These are phyloP conservation scores for Colletotrichum sidae DNA, from an alignment of 2,329 filamentous ascomycete genomes.

Conservation along the genomic window DNA sequence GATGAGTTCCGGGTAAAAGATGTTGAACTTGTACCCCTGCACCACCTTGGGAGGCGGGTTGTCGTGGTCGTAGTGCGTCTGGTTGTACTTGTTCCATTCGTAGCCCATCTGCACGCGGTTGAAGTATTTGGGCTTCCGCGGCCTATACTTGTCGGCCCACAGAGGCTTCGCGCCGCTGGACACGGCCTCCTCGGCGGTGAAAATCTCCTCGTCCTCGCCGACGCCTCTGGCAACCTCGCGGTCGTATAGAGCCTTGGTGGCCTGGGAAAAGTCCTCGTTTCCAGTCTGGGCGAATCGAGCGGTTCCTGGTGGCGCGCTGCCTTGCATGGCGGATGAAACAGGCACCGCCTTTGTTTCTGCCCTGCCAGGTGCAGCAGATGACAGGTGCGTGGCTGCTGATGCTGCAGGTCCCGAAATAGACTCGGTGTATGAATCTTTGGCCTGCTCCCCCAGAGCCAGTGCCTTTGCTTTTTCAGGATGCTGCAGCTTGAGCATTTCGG, in stretches of 20 bases:
- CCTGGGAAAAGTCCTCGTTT: conserved; percentile 86
- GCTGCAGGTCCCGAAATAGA: conserved; percentile 46
- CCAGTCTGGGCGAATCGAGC: conserved; percentile 76
- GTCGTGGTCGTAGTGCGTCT: conserved; percentile 98
- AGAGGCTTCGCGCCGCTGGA: conserved; percentile 72
- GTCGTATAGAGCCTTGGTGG: conserved; percentile 90
- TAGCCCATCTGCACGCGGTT: conserved; percentile 99
- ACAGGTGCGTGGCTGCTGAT: conserved; percentile 24
- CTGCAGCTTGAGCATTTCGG: conserved; percentile 67
- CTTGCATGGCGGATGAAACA: conserved; percentile 21
- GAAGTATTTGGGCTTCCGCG: conserved; percentile 95
- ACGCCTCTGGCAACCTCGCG: conserved; percentile 92
- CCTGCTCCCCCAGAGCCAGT: conserved; percentile 37
- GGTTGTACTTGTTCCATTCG: conserved; percentile 99
- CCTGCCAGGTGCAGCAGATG: conserved; percentile 27
- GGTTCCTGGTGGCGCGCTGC: conserved; percentile 62
- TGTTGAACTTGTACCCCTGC: conserved; percentile 99
- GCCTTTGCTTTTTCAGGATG: conserved; percentile 74
- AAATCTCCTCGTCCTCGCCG: conserved; percentile 94
- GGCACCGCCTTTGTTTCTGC: conserved; percentile 43
- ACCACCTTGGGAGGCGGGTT: conserved; percentile 98
- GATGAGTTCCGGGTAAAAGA: conserved; percentile 97
- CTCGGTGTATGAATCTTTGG: conserved; percentile 42
- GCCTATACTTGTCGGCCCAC: conserved; percentile 87
- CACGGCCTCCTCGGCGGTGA: conserved; percentile 88